phyloP scores from a whole-genome alignment of 768 basidiomycete genomes.

The Boletus bicolor region DNA sequence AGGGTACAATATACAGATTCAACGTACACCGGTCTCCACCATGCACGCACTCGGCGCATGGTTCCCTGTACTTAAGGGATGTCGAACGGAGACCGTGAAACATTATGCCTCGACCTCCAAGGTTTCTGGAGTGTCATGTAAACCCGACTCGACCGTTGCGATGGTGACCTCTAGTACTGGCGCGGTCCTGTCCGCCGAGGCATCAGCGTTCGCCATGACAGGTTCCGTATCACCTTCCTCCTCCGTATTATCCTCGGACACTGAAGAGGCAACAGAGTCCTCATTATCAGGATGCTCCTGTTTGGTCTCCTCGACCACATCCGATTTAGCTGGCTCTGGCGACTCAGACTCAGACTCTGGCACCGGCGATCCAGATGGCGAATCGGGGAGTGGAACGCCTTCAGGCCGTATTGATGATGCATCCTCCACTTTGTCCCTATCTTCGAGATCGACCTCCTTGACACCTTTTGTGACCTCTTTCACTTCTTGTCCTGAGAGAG shows the following conservation, averaged over 20 bases:
- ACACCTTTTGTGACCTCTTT: slow-evolving; percentile 73
- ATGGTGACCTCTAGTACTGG: slow-evolving; percentile 2
- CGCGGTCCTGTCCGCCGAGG: slow-evolving; percentile 3
- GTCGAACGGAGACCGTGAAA: not conserved
- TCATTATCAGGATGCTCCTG: slow-evolving; percentile 13
- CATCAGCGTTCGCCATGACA: not conserved
- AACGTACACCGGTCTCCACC: not conserved
- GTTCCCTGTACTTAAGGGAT: slow-evolving; percentile 26
- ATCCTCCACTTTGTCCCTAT: slow-evolving; percentile 20
- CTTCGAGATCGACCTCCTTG: slow-evolving; percentile 62
- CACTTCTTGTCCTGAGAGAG: slow-evolving; percentile 45
- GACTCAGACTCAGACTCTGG: slow-evolving; percentile 6
- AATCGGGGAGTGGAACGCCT: slow-evolving; percentile 38
- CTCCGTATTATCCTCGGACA: slow-evolving; percentile 1
- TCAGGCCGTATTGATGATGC: slow-evolving; percentile 26
- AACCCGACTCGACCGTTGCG: slow-evolving; percentile 1
- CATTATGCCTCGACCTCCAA: slow-evolving; percentile 20
- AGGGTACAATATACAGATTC: slow-evolving; percentile 5
- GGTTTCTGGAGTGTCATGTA: slow-evolving; percentile 14
- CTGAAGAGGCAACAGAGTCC: slow-evolving; percentile 28
- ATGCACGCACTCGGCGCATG: not conserved
- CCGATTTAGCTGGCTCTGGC: slow-evolving; percentile 1
- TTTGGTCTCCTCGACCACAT: slow-evolving; percentile 8
- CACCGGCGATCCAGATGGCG: slow-evolving; percentile 28
- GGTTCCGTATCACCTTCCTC: slow-evolving; percentile 6